Evolutionary conservation across 768 basidiomycete genomes (phyloP).

Genomic region (Rhizopogon salebrosus): DNA sequence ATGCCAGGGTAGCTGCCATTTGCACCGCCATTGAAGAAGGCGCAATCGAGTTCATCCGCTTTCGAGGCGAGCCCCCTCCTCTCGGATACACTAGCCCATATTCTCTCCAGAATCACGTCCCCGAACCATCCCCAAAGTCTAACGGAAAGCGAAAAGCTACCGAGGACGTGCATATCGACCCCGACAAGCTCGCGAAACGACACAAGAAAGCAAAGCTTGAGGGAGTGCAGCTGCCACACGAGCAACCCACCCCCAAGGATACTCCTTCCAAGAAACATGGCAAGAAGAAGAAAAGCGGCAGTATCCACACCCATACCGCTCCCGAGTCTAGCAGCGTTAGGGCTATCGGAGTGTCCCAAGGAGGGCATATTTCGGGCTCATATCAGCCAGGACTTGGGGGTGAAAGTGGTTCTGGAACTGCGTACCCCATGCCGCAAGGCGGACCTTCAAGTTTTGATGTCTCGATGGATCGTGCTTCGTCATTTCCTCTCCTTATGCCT

Average conservation of each 20-base stretch:
- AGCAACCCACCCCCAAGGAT: not conserved
- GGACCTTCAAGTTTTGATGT: no score
- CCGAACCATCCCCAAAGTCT: conserved; percentile 15
- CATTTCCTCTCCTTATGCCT: not conserved
- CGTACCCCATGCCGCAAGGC: conserved; percentile 3
- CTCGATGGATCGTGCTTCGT: not conserved
- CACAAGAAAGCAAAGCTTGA: conserved; percentile 24
- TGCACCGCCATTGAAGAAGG: conserved; percentile 51
- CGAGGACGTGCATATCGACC: conserved; percentile 9
- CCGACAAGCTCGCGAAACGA: conserved; percentile 18
- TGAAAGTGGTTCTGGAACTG: conserved; percentile 15
- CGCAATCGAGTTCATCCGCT: conserved; percentile 55
- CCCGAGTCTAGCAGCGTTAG: conserved; percentile 15
- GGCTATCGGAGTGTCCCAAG: conserved; percentile 9
- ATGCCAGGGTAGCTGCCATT: conserved; percentile 57
- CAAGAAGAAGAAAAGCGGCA: not conserved
- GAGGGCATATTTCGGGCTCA: conserved; percentile 10
- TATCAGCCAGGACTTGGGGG: conserved; percentile 13
- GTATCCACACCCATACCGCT: conserved; percentile 14
- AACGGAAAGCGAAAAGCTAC: conserved; percentile 31
- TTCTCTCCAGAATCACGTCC: conserved; percentile 20
- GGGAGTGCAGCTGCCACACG: conserved; percentile 1
- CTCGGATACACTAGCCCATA: conserved; percentile 36
- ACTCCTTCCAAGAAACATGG: not conserved
- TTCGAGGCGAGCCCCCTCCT: conserved; percentile 39